A percentile compares a stretch with the other conserved stretches of the same genome.
phyloP scores from a whole-genome alignment of 2,329 filamentous ascomycete genomes.

The Phialophora chinensis region DNA sequence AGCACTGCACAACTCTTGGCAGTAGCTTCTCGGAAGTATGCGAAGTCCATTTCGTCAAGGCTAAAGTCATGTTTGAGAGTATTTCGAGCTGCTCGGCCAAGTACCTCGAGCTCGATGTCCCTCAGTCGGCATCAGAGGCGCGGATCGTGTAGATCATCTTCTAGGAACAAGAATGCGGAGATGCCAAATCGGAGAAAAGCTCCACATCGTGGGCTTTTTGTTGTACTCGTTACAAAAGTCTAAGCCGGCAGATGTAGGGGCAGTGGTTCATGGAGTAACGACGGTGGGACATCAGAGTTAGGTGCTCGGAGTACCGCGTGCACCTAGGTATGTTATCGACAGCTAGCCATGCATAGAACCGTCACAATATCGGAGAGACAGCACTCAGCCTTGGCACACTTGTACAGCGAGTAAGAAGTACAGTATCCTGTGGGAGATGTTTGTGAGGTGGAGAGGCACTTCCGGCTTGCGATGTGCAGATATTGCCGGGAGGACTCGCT shows the following conservation, averaged over 20 bases:
- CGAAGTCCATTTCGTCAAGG: neutral
- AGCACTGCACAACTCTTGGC: neutral
- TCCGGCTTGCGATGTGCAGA: neutral
- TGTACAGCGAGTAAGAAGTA: neutral
- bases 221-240: neutral
- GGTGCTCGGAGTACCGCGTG: neutral
- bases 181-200: neutral
- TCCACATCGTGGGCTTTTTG: neutral
- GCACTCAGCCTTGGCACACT: constrained; percentile 1
- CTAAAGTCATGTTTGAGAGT: neutral
- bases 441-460: neutral
- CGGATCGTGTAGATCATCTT: constrained; percentile 1
- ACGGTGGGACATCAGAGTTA: neutral
- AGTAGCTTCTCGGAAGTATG: neutral
- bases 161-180: constrained; percentile 4
- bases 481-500: neutral
- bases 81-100: constrained; percentile 3
- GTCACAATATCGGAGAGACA: neutral
- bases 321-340: neutral
- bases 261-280: neutral
- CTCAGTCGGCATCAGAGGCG: neutral
- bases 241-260: neutral
- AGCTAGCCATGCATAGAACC: neutral
- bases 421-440: neutral
- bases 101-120: neutral